Conservation (phyloP, 495 filamentous ascomycete species). For the Penicillium ucsense region DNA sequence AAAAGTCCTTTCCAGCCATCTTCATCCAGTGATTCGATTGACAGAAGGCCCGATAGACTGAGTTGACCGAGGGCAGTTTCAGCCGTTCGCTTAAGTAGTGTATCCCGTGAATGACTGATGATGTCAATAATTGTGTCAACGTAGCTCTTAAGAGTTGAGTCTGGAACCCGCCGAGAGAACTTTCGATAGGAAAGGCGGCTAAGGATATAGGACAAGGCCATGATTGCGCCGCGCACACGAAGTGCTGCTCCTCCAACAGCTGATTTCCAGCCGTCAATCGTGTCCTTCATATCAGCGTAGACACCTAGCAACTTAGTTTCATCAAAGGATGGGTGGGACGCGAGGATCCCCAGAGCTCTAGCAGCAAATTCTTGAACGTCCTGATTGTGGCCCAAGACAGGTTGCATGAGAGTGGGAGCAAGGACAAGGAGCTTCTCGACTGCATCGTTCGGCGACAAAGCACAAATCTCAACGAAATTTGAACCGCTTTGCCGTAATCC, state of each 20-base stretch:
- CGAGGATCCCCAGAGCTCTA: slow-evolving; percentile 68
- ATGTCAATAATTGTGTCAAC: slow-evolving; percentile 36
- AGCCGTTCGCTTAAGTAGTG: slow-evolving; percentile 47
- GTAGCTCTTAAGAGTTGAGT: slow-evolving; percentile 26
- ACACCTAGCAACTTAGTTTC: slow-evolving; percentile 27
- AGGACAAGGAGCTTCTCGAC: slow-evolving; percentile 40
- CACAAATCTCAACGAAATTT: slow-evolving; percentile 58
- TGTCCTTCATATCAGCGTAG: slow-evolving; percentile 28
- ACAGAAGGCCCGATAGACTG: slow-evolving; percentile 56
- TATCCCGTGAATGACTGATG: slow-evolving; percentile 42
- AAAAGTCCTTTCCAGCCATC: slow-evolving; percentile 37
- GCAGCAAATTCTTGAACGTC: slow-evolving; percentile 53
- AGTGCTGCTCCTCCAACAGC: slow-evolving; percentile 54
- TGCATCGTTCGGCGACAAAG: slow-evolving; percentile 46
- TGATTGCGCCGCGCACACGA: slow-evolving; percentile 48
- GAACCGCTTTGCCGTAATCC: slow-evolving; percentile 45
- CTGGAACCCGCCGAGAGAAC: slow-evolving; percentile 18
- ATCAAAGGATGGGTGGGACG: slow-evolving; percentile 47
- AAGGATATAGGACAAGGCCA: slow-evolving; percentile 48
- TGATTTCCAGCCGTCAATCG: slow-evolving; percentile 38
- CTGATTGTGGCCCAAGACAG: slow-evolving; percentile 59
- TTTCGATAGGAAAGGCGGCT: slow-evolving; percentile 48
- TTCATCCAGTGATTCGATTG: slow-evolving; percentile 25
- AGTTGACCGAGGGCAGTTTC: slow-evolving; percentile 64
- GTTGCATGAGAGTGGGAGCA: slow-evolving; percentile 40